Base-by-base conservation (phyloP, 805 yeast genomes). In the Pichia paraexigua region DNA sequence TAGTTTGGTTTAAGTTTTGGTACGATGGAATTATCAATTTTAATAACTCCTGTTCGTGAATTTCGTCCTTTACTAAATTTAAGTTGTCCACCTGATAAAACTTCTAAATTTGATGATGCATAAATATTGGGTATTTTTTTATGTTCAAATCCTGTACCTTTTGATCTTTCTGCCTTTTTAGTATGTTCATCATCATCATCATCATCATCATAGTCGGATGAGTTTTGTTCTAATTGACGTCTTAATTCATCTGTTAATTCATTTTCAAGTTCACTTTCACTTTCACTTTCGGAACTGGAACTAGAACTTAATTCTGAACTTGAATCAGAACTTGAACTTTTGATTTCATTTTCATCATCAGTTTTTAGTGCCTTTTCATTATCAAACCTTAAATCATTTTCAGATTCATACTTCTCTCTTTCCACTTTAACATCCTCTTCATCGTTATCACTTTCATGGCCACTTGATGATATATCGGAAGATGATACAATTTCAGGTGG, bases 1-100 rank as follows among this genome's bases (percentile, higher is more conserved):
- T 41, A 55, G n/a, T 53, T 56, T 17, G 43, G 35, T 30, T 58
- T 61, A 22, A 62, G 50, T 17, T 51, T 52, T n/a, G 55, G 57
- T 1, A 52, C 54, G 13, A 43, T 28, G 2, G 55, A 32, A 45
- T 53, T 52, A 46, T 55, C 58, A 17, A 55, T 47, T 41, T 22
- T 41, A n/a, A 41, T 35, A n/a, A 15, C 22, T 10, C 25, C 44
- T 21, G 46, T 21, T 21, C 15, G 32, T 17, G 48, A 46, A 24
- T 41, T 52, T 39, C 53, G 49, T 21, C 51, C 49, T 22, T 37
- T 41, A 20, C 43, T 55, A 50, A 41, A 52, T 15, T 18, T 22
- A 12, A 52, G n/a, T 13, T 37, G 30, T 20, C 49, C 49, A 13
- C 46, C 43, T 22, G 49, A 43, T 20, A 45, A 10, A 3, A 52